These are phyloP conservation scores for Venturia aucupariae DNA, from an alignment of 2,329 filamentous ascomycete genomes.

Conservation along the genomic window DNA sequence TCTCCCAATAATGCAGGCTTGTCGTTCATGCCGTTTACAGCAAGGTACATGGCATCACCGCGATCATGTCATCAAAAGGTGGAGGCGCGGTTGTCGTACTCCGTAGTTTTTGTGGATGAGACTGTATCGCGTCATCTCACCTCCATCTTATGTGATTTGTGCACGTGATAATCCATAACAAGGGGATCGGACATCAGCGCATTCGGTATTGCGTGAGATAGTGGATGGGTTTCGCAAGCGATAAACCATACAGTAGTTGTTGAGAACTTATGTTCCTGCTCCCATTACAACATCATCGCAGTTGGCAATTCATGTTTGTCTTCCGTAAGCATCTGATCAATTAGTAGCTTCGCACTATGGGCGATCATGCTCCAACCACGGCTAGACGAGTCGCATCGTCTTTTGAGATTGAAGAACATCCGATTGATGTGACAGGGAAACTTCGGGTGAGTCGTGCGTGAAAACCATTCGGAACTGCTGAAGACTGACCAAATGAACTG, in stretches of 20 bases:
- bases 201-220: slow-evolving; percentile 23
- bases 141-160: neutral
- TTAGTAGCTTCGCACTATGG: neutral
- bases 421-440: slow-evolving; percentile 25
- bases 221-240: slow-evolving; percentile 15
- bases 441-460: slow-evolving; percentile 17
- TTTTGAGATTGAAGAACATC: slow-evolving; percentile 23
- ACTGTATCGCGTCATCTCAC: slow-evolving; percentile 1
- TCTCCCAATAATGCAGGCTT: neutral
- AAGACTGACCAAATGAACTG: slow-evolving; percentile 23
- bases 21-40: neutral
- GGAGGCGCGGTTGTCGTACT: neutral
- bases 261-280: no score
- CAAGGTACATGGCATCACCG: neutral
- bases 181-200: neutral
- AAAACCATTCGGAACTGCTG: no score
- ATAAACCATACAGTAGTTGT: slow-evolving; percentile 17
- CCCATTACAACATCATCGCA: neutral
- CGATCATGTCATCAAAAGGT: neutral
- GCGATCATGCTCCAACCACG: neutral
- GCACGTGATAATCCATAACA: slow-evolving; percentile 1
- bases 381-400: neutral
- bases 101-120: neutral
- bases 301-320: neutral
- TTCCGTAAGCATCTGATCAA: neutral